A percentile compares a stretch with the other conserved stretches of the same genome.
These are phyloP conservation scores for Groenewaldozyma tartarivorans DNA, from an alignment of 805 yeast species.

Conservation along the genomic window DNA sequence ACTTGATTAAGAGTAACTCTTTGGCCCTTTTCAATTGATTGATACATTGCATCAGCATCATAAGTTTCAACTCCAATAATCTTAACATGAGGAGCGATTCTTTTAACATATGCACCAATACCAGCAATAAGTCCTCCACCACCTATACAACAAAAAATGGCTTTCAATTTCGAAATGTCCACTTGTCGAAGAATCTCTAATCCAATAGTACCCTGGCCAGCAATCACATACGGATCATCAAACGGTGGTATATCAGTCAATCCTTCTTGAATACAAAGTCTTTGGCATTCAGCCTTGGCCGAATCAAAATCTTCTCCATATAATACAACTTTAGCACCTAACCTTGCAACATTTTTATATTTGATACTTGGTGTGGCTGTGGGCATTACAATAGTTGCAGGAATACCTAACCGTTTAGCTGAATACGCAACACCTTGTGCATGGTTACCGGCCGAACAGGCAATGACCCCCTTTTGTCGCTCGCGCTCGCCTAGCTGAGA, in stretches of 20 bases:
- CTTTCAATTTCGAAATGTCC: constrained; percentile 63
- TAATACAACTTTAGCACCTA: constrained; percentile 90
- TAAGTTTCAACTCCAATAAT: constrained; percentile 92
- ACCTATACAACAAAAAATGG: constrained; percentile 89
- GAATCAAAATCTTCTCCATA: constrained; percentile 91
- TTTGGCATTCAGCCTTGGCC: constrained; percentile 84
- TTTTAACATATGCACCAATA: constrained; percentile 77
- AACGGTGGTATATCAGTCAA: constrained; percentile 94
- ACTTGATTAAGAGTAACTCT: constrained; percentile 57
- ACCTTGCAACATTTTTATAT: constrained; percentile 78
- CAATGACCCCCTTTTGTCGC: constrained; percentile 79
- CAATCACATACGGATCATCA: constrained; percentile 95
- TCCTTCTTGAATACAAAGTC: constrained; percentile 60
- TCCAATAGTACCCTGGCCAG: constrained; percentile 98
- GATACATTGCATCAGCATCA: constrained; percentile 89
- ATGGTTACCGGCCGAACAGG: constrained; percentile 98
- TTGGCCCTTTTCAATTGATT: constrained; percentile 49
- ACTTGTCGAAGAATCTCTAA: constrained; percentile 87
- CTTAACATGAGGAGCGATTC: constrained; percentile 96
- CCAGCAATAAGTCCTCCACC: constrained; percentile 98
- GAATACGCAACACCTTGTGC: constrained; percentile 98
- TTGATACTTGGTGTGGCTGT: constrained; percentile 93
- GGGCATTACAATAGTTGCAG: constrained; percentile 98
- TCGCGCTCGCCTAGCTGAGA: constrained; percentile 60
- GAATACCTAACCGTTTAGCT: constrained; percentile 74